These are phyloP conservation scores for Acer saccharum DNA, from an alignment of 345 rosid genomes.

Conservation along the genomic window DNA sequence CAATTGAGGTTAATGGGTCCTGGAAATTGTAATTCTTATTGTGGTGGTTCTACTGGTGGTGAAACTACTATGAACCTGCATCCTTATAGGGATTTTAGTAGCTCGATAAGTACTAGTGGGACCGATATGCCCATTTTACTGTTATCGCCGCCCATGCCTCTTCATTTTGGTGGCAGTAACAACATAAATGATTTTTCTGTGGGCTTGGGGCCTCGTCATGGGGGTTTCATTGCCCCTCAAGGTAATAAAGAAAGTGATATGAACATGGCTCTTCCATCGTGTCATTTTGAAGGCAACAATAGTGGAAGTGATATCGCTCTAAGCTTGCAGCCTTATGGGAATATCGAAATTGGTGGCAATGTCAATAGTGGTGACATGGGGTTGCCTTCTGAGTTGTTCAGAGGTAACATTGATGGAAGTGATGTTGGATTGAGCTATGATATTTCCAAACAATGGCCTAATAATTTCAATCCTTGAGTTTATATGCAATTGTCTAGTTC, in stretches of 20 bases:
- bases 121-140: neutral
- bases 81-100: too few species aligned
- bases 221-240: neutral
- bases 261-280: neutral
- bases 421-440: constrained; percentile 12
- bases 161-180: neutral
- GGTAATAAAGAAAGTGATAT: neutral
- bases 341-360: neutral
- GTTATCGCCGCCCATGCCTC: neutral
- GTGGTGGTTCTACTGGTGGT: too few species aligned
- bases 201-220: neutral
- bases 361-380: neutral
- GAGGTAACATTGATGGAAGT: neutral
- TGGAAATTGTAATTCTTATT: too few species aligned
- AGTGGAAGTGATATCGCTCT: neutral
- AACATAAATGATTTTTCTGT: neutral
- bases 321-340: neutral
- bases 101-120: neutral
- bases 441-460: constrained; percentile 5
- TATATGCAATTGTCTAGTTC: neutral
- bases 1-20: too few species aligned
- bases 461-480: constrained; percentile 5
- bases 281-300: neutral
- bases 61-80: too few species aligned
- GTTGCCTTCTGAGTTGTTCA: neutral